Base-by-base conservation (phyloP, 805 yeast species). In the Ogataea nakhonphanomensis region DNA sequence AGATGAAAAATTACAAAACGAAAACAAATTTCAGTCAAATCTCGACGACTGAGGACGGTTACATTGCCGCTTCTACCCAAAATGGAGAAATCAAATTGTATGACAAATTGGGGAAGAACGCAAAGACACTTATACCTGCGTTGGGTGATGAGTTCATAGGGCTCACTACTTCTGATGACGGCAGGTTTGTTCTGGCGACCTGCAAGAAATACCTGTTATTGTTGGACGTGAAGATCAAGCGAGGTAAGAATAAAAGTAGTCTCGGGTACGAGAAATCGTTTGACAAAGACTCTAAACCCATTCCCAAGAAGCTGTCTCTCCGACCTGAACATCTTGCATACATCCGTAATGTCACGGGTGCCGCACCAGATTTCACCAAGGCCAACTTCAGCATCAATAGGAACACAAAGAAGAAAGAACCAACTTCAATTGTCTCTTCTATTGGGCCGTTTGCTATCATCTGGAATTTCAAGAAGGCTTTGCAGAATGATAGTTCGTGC, bases 361-460 rank as follows among this genome's bases (percentile, higher is more conserved):
- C 64, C 38, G 70, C 76, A 1, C 60, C 84, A 11, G 54, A 64
- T 15, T 88, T 87, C 60, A 78, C 93, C 3, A 71, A 72, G 42
- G 96, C 95, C 5, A 74, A 75, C 50, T 89, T 89, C 70, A 85
- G 89, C 59, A 71, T 82, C 20, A 88, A 88, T 30, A 40, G 76
- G n/a, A 71, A 73, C 35, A 58, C 76, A 20, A 76, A 74, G 45
- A 41, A 44, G 21, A 93, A 83, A 55, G 44, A 39, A 21, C 63
- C 65, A 11, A 79, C 84, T 13, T 70, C 81, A 2, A 84, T 89
- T 36, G 79, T 87, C 17, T 74, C 95, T 1, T 79, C 91, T 4
- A 70, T 82, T 2, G 96, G 96, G 2, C 91, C 90, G 13, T 89
- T 78, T 61, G 83, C 88, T 17, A 74, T 89, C 15, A 73, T 84